phyloP scores from a whole-genome alignment of 208 protist species.

The Trichomonas tenax region DNA sequence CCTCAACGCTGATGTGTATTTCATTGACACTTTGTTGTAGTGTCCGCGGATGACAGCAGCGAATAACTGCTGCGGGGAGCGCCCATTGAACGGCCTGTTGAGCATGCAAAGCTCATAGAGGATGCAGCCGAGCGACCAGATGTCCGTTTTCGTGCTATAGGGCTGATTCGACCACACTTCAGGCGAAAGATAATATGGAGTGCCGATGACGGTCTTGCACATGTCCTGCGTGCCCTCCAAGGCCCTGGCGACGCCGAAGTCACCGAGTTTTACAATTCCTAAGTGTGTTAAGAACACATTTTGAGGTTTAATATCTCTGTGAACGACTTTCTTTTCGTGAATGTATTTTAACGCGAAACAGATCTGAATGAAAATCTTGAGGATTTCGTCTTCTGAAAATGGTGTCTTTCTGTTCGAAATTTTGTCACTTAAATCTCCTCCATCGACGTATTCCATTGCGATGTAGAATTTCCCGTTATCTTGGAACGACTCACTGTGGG shows the following conservation, averaged over 20 bases:
- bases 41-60: background rate
- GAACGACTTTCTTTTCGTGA: slow-evolving; percentile 30
- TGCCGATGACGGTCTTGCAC: slow-evolving; percentile 3
- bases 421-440: background rate
- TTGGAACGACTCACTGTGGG: background rate
- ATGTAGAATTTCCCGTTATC: background rate
- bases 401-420: background rate
- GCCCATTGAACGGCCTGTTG: slow-evolving; percentile 34
- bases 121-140: slow-evolving; percentile 49
- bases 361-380: slow-evolving; percentile 30
- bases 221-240: background rate
- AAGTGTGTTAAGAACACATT: slow-evolving; percentile 26
- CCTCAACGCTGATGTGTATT: background rate
- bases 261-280: slow-evolving; percentile 22
- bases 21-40: background rate
- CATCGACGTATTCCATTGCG: slow-evolving; percentile 14
- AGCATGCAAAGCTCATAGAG: slow-evolving; percentile 43
- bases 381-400: slow-evolving; percentile 21
- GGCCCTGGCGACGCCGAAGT: slow-evolving; percentile 27
- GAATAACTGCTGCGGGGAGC: background rate
- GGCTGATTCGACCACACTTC: background rate
- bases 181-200: slow-evolving; percentile 25
- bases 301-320: slow-evolving; percentile 37
- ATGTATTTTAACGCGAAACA: slow-evolving; percentile 24
- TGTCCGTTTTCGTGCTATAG: slow-evolving; percentile 41